A percentile compares a stretch with the other conserved stretches of the same genome.
These are phyloP conservation scores for Xylaria polymorpha DNA, from an alignment of 2,329 filamentous ascomycete genomes.

Conservation along the genomic window DNA sequence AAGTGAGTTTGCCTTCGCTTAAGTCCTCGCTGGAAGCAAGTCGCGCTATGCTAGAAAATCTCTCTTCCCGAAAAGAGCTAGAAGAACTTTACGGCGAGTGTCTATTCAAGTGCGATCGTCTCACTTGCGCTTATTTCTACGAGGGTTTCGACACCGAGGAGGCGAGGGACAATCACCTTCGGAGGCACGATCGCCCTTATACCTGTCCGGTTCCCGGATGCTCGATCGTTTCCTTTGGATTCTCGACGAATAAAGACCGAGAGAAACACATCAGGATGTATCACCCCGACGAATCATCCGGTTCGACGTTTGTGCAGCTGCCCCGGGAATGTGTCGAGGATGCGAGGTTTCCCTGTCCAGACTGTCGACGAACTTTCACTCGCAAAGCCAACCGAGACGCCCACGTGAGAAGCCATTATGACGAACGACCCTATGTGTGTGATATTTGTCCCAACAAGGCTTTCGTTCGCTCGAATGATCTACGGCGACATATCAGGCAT, in stretches of 20 bases:
- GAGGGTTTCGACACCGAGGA: constrained; percentile 53
- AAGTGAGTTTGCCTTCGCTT: constrained; percentile 49
- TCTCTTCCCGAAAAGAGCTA: constrained; percentile 32
- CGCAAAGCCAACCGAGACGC: constrained; percentile 51
- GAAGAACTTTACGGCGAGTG: constrained; percentile 53
- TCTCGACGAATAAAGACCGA: constrained; percentile 54
- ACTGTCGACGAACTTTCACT: constrained; percentile 55
- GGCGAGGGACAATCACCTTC: constrained; percentile 52
- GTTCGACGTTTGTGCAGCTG: constrained; percentile 40
- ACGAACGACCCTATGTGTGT: constrained; percentile 49
- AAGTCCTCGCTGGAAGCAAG: constrained; percentile 45
- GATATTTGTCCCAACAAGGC: constrained; percentile 47
- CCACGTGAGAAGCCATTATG: constrained; percentile 54
- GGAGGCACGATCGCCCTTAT: constrained; percentile 56
- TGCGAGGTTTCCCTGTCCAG: constrained; percentile 48
- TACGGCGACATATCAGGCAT: constrained; percentile 49
- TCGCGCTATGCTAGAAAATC: constrained; percentile 48
- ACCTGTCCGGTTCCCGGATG: constrained; percentile 53
- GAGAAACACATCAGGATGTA: constrained; percentile 49
- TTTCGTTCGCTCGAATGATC: constrained; percentile 52
- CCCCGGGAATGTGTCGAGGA: constrained; percentile 36
- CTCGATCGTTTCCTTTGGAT: constrained; percentile 52
- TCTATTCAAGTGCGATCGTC: constrained; percentile 56
- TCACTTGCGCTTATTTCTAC: constrained; percentile 57
- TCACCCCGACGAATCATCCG: constrained; percentile 44